A percentile compares a stretch with the other conserved stretches of the same genome.
phyloP scores from a whole-genome alignment of 768 basidiomycete species.

The Fomitopsis pulvina region DNA sequence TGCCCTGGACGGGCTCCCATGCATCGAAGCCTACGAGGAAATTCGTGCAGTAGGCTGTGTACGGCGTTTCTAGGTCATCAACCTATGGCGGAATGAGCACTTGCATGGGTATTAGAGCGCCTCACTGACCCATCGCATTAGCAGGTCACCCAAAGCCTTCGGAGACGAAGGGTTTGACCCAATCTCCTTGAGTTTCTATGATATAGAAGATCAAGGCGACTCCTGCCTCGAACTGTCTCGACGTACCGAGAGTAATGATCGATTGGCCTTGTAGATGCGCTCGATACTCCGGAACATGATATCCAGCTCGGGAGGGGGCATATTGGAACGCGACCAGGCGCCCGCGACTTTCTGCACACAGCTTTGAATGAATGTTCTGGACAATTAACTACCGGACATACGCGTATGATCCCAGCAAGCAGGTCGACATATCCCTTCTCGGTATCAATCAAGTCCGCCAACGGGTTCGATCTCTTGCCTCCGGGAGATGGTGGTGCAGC shows the following conservation, averaged over 20 bases:
- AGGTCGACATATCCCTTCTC: slow-evolving; percentile 91
- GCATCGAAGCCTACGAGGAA: slow-evolving; percentile 74
- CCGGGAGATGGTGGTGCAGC: slow-evolving; percentile 24
- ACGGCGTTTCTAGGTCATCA: slow-evolving; percentile 84
- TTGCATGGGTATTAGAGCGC: not conserved
- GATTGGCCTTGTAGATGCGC: slow-evolving; percentile 87
- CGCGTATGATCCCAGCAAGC: slow-evolving; percentile 85
- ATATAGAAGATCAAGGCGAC: slow-evolving; percentile 11
- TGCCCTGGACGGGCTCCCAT: slow-evolving; percentile 76
- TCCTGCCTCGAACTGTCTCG: not conserved
- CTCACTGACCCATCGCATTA: slow-evolving; percentile 90
- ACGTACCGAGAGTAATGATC: slow-evolving; percentile 66
- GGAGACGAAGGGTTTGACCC: slow-evolving; percentile 89
- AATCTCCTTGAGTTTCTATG: slow-evolving; percentile 94
- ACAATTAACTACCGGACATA: slow-evolving; percentile 37
- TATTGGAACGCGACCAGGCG: slow-evolving; percentile 95
- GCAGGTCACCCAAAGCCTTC: slow-evolving; percentile 87
- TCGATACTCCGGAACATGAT: slow-evolving; percentile 93
- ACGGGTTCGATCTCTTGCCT: slow-evolving; percentile 66
- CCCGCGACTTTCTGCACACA: slow-evolving; percentile 79
- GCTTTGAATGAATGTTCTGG: slow-evolving; percentile 1
- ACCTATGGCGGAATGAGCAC: slow-evolving; percentile 48
- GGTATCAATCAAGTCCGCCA: slow-evolving; percentile 89
- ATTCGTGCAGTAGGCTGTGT: slow-evolving; percentile 70
- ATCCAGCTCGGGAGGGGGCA: slow-evolving; percentile 90